Evolutionary conservation across 257 asterid species (phyloP).

Genomic region (Nicotiana otophora): DNA sequence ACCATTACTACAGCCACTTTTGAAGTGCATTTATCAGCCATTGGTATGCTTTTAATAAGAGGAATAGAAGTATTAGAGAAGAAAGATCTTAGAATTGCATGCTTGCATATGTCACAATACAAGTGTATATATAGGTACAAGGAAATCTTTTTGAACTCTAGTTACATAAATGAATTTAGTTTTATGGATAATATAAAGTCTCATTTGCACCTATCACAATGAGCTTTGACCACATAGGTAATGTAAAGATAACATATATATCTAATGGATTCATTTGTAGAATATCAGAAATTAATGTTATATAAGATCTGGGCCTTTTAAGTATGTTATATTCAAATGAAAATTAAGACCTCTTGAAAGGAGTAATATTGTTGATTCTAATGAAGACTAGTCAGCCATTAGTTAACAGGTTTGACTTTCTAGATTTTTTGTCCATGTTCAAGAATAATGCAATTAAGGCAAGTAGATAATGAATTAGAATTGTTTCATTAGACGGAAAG

Average conservation of each 20-base stretch:
- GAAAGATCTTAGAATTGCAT: background rate
- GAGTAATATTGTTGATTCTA: background rate
- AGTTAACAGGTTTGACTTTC: background rate
- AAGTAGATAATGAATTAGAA: background rate
- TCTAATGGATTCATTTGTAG: no score
- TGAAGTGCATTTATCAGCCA: background rate
- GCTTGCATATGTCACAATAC: background rate
- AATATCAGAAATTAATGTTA: background rate
- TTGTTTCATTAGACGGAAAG: background rate
- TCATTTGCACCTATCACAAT: background rate
- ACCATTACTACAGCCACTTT: background rate
- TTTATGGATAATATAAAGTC: background rate
- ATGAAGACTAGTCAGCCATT: background rate
- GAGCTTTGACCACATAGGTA: background rate
- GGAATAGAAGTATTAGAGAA: no score
- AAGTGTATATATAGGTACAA: background rate
- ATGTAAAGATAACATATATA: no score
- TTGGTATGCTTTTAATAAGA: no score
- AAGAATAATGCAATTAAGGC: background rate
- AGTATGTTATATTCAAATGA: background rate
- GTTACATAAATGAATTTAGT: background rate
- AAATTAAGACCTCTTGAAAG: background rate
- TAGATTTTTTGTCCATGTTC: background rate
- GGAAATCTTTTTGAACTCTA: background rate
- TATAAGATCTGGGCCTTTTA: background rate